Evolutionary conservation across 768 basidiomycete genomes (phyloP).

Genomic region (Lentinula sp.): DNA sequence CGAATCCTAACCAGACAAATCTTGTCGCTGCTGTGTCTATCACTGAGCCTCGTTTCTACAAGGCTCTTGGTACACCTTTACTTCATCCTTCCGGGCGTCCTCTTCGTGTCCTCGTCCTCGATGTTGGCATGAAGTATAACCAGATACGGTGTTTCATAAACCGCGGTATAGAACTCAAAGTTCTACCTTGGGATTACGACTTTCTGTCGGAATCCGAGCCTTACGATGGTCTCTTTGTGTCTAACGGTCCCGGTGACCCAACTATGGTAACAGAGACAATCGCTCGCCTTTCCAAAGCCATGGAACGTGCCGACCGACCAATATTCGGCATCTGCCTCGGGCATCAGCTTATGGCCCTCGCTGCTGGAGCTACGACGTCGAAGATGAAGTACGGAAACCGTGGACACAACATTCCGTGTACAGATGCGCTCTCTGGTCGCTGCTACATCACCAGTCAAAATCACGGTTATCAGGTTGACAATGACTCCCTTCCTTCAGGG

Average conservation of each 20-base stretch:
- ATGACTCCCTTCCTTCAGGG: slow-evolving; percentile 63
- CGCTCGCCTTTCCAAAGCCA: slow-evolving; percentile 53
- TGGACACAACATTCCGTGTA: slow-evolving; percentile 98
- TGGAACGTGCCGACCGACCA: slow-evolving; percentile 72
- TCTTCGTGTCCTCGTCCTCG: slow-evolving; percentile 82
- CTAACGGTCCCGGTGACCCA: slow-evolving; percentile 97
- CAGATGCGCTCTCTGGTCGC: slow-evolving; percentile 84
- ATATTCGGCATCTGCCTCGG: slow-evolving; percentile 99
- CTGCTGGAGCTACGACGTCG: slow-evolving; percentile 88
- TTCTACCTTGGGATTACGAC: slow-evolving; percentile 97
- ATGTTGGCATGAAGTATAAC: slow-evolving; percentile 99
- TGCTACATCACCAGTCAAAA: slow-evolving; percentile 99
- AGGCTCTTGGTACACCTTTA: slow-evolving; percentile 46
- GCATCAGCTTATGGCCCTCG: slow-evolving; percentile 93
- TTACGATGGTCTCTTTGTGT: slow-evolving; percentile 93
- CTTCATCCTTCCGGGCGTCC: slow-evolving; percentile 75
- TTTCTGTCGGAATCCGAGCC: slow-evolving; percentile 73
- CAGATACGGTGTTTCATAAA: slow-evolving; percentile 94
- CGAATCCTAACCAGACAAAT: slow-evolving; percentile 85
- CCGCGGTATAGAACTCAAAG: slow-evolving; percentile 93
- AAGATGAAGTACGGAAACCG: slow-evolving; percentile 99
- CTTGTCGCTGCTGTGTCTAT: slow-evolving; percentile 89
- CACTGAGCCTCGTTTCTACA: slow-evolving; percentile 58
- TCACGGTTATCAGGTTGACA: slow-evolving; percentile 95
- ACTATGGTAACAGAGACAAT: slow-evolving; percentile 76